Evolutionary conservation across 257 asterid genomes (phyloP).

Genomic region (Jacaranda copaia): DNA sequence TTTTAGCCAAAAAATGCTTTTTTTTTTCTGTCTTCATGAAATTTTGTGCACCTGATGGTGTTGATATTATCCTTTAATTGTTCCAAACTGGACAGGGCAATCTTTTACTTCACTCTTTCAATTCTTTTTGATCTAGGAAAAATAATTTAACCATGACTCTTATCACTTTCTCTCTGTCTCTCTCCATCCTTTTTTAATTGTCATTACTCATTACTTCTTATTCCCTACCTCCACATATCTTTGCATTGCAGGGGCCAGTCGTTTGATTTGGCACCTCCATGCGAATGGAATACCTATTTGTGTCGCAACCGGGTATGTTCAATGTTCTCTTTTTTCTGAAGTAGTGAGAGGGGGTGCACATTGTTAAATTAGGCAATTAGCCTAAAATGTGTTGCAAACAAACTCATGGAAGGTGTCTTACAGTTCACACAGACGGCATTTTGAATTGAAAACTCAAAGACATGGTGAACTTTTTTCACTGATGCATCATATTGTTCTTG

Average conservation of each 20-base stretch:
- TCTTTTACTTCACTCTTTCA: slow-evolving; percentile 1
- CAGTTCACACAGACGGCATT: slow-evolving; percentile 91
- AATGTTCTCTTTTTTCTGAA: slow-evolving; percentile 26
- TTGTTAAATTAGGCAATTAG: slow-evolving; percentile 27
- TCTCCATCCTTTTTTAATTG: background rate
- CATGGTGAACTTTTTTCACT: slow-evolving; percentile 77
- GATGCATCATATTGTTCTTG: slow-evolving; percentile 92
- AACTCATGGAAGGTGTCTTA: slow-evolving; percentile 38
- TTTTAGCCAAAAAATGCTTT: background rate
- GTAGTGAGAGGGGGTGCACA: background rate
- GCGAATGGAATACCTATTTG: slow-evolving; percentile 84
- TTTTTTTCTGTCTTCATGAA: background rate
- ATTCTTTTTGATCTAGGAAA: background rate
- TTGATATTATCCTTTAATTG: background rate
- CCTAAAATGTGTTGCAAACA: slow-evolving; percentile 28
- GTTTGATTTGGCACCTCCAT: slow-evolving; percentile 81
- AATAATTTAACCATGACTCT: too few relatives aligned
- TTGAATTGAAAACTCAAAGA: slow-evolving; percentile 85
- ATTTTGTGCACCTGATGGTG: background rate
- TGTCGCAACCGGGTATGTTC: slow-evolving; percentile 88
- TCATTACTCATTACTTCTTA: background rate
- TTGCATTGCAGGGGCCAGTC: slow-evolving; percentile 71
- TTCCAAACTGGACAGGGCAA: background rate
- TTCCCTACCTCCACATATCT: slow-evolving; percentile 26
- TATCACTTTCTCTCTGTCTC: too few relatives aligned